These are phyloP conservation scores for Alternaria sp. DNA, from an alignment of 2,329 filamentous ascomycete species.

Conservation along the genomic window DNA sequence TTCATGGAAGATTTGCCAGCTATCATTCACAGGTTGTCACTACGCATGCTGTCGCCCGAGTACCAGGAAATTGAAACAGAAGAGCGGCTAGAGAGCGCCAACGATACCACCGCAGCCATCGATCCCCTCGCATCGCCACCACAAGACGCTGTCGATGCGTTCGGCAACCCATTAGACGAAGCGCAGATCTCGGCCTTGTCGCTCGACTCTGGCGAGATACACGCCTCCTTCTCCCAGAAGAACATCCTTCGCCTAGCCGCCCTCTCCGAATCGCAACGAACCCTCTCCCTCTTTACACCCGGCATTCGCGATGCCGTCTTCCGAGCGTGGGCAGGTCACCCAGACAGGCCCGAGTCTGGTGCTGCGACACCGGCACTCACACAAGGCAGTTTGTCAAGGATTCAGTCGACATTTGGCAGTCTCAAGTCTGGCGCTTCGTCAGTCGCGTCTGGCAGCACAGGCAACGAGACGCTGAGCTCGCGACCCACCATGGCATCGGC, in stretches of 20 bases:
- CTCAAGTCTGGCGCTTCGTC: slow-evolving; percentile 56
- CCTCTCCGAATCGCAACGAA: slow-evolving; percentile 86
- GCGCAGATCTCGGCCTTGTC: slow-evolving; percentile 78
- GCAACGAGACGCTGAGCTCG: slow-evolving; percentile 58
- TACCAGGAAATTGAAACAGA: slow-evolving; percentile 72
- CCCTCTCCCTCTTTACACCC: slow-evolving; percentile 88
- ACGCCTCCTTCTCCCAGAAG: slow-evolving; percentile 94
- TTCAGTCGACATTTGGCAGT: slow-evolving; percentile 53
- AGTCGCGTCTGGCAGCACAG: slow-evolving; percentile 55
- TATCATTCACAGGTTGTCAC: slow-evolving; percentile 90
- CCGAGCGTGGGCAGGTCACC: slow-evolving; percentile 84
- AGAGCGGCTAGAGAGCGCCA: slow-evolving; percentile 56
- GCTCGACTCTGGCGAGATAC: slow-evolving; percentile 80
- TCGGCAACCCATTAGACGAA: slow-evolving; percentile 77
- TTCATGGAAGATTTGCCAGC: slow-evolving; percentile 99
- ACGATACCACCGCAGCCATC: slow-evolving; percentile 65
- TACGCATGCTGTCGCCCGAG: slow-evolving; percentile 89
- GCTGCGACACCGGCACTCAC: slow-evolving; percentile 51
- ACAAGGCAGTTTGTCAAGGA: slow-evolving; percentile 53
- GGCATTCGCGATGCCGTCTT: slow-evolving; percentile 90
- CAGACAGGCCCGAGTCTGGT: slow-evolving; percentile 69
- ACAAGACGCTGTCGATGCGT: slow-evolving; percentile 79
- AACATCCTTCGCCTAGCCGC: slow-evolving; percentile 84
- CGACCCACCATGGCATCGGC: slow-evolving; percentile 69
- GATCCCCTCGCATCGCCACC: slow-evolving; percentile 85